A percentile compares a stretch with the other conserved stretches of the same genome.
Evolutionary conservation across 129 eudicot genomes (phyloP).

Genomic region (Saposhnikovia divaricata): DNA sequence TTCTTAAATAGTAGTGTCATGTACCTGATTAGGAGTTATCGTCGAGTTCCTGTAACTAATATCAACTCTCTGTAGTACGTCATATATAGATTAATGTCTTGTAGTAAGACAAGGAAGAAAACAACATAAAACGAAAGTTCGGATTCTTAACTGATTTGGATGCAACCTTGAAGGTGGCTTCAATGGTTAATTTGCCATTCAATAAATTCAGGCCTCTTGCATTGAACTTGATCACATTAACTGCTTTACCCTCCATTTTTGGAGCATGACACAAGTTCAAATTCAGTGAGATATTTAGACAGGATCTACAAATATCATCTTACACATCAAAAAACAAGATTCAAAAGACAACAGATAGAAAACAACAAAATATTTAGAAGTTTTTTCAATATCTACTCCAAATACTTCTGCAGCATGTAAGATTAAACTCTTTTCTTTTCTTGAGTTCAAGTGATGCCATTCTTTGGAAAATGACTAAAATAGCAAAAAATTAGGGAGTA

Average conservation of each 20-base stretch:
- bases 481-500: not conserved
- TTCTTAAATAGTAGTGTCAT: not conserved
- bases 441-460: not conserved
- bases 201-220: constrained; percentile 76
- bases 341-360: not conserved
- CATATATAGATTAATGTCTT: constrained; percentile 6
- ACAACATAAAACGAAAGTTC: not conserved
- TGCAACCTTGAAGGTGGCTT: constrained; percentile 71
- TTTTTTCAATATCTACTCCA: not conserved
- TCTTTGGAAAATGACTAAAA: not conserved
- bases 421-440: not conserved
- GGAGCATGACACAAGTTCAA: constrained; percentile 27
- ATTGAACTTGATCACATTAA: constrained; percentile 71
- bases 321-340: not conserved
- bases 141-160: constrained; percentile 60
- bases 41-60: constrained; percentile 53
- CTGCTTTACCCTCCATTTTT: constrained; percentile 96
- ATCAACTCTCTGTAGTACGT: constrained; percentile 51
- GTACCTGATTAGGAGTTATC: constrained; percentile 78
- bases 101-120: not conserved
- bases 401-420: not conserved
- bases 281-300: constrained; percentile 10
- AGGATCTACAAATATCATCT: not conserved
- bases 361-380: not conserved
- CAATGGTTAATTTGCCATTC: constrained; percentile 69